phyloP scores from a whole-genome alignment of 495 filamentous ascomycete species.

The Talaromyces thailandensis region DNA sequence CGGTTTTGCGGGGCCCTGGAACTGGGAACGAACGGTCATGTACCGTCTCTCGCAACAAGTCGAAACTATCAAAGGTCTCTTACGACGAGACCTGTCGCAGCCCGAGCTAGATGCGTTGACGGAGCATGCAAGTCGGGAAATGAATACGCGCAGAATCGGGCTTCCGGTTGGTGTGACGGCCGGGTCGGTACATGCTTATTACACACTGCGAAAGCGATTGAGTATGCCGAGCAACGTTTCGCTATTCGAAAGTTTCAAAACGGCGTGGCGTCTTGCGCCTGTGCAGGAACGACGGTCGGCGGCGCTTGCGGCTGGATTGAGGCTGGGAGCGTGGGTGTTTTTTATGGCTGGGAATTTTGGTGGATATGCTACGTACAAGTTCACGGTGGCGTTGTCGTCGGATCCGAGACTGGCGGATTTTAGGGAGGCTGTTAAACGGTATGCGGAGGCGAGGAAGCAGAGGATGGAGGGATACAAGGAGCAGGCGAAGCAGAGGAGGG shows the following conservation, averaged over 20 bases:
- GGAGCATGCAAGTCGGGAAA: constrained; percentile 10
- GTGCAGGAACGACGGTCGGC: not conserved
- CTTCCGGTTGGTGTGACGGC: constrained; percentile 11
- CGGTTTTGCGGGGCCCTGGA: constrained; percentile 19
- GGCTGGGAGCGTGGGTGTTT: constrained; percentile 14
- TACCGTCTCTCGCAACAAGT: constrained; percentile 9
- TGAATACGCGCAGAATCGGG: constrained; percentile 16
- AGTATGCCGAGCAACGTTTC: not conserved
- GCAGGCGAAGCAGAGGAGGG: constrained; percentile 3
- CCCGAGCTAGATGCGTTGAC: constrained; percentile 28
- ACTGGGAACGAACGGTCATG: constrained; percentile 12
- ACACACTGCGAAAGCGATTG: not conserved
- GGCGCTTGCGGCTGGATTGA: constrained; percentile 7
- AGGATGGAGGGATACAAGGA: constrained; percentile 13
- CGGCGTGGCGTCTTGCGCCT: not conserved
- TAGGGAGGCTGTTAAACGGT: constrained; percentile 10
- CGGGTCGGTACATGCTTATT: constrained; percentile 6
- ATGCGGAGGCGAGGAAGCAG: constrained; percentile 19
- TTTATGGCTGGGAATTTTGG: constrained; percentile 2
- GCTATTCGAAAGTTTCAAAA: not conserved
- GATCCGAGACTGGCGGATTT: constrained; percentile 24
- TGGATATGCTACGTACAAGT: not conserved
- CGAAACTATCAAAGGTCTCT: constrained; percentile 11
- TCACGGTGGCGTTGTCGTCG: constrained; percentile 6
- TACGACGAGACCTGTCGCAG: constrained; percentile 22